Evolutionary conservation across 106 monocot genomes (phyloP).

Genomic region (Dioscorea dumetorum): DNA sequence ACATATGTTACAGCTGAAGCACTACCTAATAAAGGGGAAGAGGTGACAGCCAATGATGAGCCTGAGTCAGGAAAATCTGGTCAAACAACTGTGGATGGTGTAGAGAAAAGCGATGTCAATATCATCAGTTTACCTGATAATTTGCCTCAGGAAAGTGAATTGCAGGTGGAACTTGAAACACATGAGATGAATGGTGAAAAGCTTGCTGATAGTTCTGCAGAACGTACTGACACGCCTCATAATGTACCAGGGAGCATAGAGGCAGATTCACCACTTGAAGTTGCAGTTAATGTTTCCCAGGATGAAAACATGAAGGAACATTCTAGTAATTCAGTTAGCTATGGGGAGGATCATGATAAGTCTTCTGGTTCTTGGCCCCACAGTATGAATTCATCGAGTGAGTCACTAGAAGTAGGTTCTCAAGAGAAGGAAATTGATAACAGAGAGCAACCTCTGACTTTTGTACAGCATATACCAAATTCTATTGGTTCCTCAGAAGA

Average conservation of each 20-base stretch:
- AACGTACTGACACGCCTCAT: slow-evolving; percentile 8
- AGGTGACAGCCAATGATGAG: slow-evolving; percentile 10
- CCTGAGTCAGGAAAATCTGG: slow-evolving; percentile 12
- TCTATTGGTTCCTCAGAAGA: slow-evolving; percentile 23
- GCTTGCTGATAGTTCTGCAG: slow-evolving; percentile 14
- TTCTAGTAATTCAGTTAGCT: slow-evolving; percentile 20
- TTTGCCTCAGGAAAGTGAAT: slow-evolving; percentile 21
- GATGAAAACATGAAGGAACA: slow-evolving; percentile 12
- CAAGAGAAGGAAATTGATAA: slow-evolving; percentile 9
- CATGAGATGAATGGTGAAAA: slow-evolving; percentile 16
- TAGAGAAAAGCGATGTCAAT: slow-evolving; percentile 21
- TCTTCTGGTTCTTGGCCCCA: slow-evolving; percentile 1
- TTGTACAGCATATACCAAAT: slow-evolving; percentile 6
- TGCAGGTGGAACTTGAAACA: slow-evolving; percentile 23
- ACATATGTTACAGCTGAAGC: slow-evolving; percentile 6
- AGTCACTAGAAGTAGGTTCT: slow-evolving; percentile 18
- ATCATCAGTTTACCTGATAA: slow-evolving; percentile 8
- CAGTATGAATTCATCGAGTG: slow-evolving; percentile 13
- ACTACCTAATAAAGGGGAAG: slow-evolving; percentile 12
- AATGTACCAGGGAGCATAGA: slow-evolving; percentile 21
- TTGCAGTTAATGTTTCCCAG: slow-evolving; percentile 9
- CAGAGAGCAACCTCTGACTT: slow-evolving; percentile 13
- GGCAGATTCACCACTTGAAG: slow-evolving; percentile 12
- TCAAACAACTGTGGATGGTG: slow-evolving; percentile 3
- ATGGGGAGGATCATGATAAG: slow-evolving; percentile 5